phyloP scores from a whole-genome alignment of 768 basidiomycete species.

The Rhodotorula graminis region DNA sequence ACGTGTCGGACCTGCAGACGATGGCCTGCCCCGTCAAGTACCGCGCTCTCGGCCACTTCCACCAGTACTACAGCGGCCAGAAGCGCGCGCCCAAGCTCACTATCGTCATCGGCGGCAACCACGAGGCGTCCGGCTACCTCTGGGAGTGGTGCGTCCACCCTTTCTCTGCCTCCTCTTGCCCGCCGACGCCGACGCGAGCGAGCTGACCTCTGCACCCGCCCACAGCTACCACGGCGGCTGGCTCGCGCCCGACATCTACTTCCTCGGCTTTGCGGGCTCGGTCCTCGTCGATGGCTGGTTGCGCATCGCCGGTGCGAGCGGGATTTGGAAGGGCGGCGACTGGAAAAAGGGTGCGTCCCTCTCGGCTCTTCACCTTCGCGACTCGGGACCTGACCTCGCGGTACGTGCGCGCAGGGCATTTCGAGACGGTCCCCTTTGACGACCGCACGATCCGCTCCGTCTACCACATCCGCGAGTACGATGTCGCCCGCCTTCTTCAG shows the following conservation, averaged over 20 bases:
- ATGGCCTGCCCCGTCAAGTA: conserved; percentile 92
- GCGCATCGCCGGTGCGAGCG: conserved; percentile 82
- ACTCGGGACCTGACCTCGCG: not conserved
- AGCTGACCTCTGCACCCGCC: not conserved
- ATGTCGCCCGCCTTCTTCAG: conserved; percentile 67
- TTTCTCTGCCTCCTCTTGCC: not conserved
- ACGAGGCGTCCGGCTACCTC: conserved; percentile 93
- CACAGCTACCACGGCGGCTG: conserved; percentile 89
- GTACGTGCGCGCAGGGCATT: conserved; percentile 53
- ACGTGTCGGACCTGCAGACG: conserved; percentile 73
- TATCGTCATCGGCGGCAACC: conserved; percentile 93
- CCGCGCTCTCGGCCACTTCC: conserved; percentile 73
- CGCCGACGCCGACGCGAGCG: not conserved
- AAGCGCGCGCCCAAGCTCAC: conserved; percentile 79
- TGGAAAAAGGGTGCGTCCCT: conserved; percentile 57
- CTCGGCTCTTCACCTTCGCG: not conserved
- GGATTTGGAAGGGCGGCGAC: conserved; percentile 78
- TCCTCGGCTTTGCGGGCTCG: conserved; percentile 84
- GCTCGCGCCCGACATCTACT: conserved; percentile 95
- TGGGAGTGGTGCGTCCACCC: conserved; percentile 74
- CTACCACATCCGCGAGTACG: conserved; percentile 86
- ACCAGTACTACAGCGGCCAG: conserved; percentile 79
- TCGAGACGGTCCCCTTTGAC: conserved; percentile 78
- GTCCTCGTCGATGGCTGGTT: conserved; percentile 74
- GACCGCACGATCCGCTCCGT: conserved; percentile 67